Percentiles rank a stretch among this genome's conserved stretches.
phyloP scores from a whole-genome alignment of 2,329 filamentous ascomycete species.

The Fragosphaeria purpurea region DNA sequence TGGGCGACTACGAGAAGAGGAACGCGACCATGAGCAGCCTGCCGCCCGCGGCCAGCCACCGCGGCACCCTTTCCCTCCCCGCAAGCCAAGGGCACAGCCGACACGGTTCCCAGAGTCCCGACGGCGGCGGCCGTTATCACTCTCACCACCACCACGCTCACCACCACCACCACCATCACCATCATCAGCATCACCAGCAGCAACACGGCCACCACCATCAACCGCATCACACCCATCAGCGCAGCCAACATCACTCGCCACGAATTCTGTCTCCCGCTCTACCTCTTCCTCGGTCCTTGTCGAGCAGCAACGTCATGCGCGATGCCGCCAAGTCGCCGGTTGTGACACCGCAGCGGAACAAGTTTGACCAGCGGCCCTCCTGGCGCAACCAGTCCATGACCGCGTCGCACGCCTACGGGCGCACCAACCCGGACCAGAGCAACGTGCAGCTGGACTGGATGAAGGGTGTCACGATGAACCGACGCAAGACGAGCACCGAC shows the following conservation, averaged over 20 bases:
- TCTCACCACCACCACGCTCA: background rate
- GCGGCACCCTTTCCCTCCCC: background rate
- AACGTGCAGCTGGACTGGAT: conserved; percentile 58
- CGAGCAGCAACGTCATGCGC: conserved; percentile 6
- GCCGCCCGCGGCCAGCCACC: conserved; percentile 34
- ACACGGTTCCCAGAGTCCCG: background rate
- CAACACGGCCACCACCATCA: background rate
- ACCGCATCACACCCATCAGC: conserved; percentile 17
- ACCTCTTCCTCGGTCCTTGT: background rate
- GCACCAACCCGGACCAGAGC: conserved; percentile 33
- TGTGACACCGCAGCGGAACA: conserved; percentile 27
- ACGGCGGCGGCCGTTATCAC: background rate
- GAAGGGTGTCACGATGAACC: conserved; percentile 57
- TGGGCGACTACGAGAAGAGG: conserved; percentile 46
- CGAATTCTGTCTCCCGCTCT: conserved; percentile 1
- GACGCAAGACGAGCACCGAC: conserved; percentile 37
- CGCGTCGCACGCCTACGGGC: conserved; percentile 31
- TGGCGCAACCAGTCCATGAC: conserved; percentile 53
- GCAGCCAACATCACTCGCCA: no score
- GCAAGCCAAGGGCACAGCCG: conserved; percentile 4
- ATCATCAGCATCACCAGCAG: background rate
- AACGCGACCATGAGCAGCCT: conserved; percentile 53
- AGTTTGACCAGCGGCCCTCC: conserved; percentile 27
- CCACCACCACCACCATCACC: background rate
- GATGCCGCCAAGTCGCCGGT: conserved; percentile 22